Evolutionary conservation across 495 filamentous ascomycete genomes (phyloP).

Genomic region (Lophiostoma macrostomum): DNA sequence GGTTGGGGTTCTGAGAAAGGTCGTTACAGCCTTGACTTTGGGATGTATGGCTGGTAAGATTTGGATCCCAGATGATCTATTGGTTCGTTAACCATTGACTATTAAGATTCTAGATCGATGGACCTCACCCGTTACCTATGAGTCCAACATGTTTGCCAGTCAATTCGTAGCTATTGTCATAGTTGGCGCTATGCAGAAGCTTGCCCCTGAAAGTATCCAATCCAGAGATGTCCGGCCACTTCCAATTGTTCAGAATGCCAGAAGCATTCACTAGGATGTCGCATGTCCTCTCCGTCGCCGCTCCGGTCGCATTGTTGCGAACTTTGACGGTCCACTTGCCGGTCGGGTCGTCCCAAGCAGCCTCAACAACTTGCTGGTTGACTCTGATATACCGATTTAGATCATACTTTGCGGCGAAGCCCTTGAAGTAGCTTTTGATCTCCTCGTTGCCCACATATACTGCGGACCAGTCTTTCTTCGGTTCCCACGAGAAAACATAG

Average conservation of each 20-base stretch:
- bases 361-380: conserved; percentile 14
- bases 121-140: conserved; percentile 10
- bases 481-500: conserved; percentile 34
- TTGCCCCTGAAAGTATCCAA: conserved; percentile 16
- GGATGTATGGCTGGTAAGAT: conserved; percentile 5
- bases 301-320: no score
- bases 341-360: conserved; percentile 2
- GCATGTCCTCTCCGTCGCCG: no score
- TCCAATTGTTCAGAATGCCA: conserved; percentile 15
- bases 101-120: background rate
- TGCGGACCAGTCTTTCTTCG: conserved; percentile 33
- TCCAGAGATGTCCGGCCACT: conserved; percentile 21
- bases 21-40: background rate
- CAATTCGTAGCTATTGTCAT: conserved; percentile 4
- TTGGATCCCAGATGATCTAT: conserved; percentile 6
- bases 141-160: conserved; percentile 8
- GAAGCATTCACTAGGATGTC: conserved; percentile 17
- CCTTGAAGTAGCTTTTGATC: conserved; percentile 33
- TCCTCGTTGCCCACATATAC: conserved; percentile 17
- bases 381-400: conserved; percentile 20
- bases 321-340: background rate
- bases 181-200: conserved; percentile 14
- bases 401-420: conserved; percentile 22
- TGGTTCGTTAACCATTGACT: no score
- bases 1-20: conserved; percentile 1